Evolutionary conservation across 139 green algal species (phyloP).

Genomic region (Limnomonas spitsbergensis): DNA sequence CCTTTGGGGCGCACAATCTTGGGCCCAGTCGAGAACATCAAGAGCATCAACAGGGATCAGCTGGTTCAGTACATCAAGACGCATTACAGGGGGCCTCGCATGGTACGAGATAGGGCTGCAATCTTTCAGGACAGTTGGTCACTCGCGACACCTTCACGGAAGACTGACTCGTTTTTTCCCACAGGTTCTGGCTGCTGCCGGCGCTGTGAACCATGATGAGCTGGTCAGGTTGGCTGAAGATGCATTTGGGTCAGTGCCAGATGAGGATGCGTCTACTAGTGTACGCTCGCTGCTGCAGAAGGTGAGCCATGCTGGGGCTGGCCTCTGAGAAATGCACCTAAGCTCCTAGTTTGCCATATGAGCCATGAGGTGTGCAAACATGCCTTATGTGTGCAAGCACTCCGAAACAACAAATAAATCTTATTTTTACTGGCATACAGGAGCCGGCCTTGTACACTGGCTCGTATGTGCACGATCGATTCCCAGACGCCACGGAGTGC

Average conservation of each 20-base stretch:
- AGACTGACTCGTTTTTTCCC: no score
- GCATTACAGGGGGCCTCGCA: slow-evolving; percentile 90
- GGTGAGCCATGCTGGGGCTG: slow-evolving; percentile 15
- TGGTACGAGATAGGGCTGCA: slow-evolving; percentile 58
- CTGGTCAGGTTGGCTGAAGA: slow-evolving; percentile 77
- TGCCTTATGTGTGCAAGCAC: no score
- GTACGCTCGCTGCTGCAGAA: slow-evolving; percentile 44
- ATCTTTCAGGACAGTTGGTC: background rate
- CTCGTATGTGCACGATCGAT: slow-evolving; percentile 88
- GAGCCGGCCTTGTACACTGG: slow-evolving; percentile 92
- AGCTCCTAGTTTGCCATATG: no score
- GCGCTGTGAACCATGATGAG: slow-evolving; percentile 91
- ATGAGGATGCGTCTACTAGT: slow-evolving; percentile 47
- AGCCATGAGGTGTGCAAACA: no score
- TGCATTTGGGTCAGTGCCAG: slow-evolving; percentile 52
- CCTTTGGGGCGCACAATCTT: slow-evolving; percentile 94
- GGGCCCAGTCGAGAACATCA: slow-evolving; percentile 91
- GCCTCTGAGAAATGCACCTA: no score
- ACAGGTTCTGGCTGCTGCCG: slow-evolving; percentile 82
- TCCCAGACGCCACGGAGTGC: slow-evolving; percentile 79
- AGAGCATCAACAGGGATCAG: slow-evolving; percentile 78
- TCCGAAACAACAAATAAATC: no score
- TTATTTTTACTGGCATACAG: slow-evolving; percentile 43
- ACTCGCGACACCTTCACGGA: no score
- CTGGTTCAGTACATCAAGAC: slow-evolving; percentile 91